These are phyloP conservation scores for Sideroxylon spinosum DNA, from an alignment of 179 eudicot species.

Conservation along the genomic window DNA sequence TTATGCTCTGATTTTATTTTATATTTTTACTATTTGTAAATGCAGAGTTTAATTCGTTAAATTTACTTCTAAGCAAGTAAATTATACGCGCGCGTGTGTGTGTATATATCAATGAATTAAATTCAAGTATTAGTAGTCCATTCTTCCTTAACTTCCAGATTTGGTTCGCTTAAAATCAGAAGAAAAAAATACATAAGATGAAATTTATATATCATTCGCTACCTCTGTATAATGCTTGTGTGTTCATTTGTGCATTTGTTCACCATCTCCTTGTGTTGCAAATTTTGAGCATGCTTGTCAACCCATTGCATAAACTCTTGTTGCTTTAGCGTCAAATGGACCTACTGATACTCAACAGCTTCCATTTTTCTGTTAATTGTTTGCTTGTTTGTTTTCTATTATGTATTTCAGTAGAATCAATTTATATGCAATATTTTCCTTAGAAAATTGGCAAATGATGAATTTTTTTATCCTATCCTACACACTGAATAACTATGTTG, in stretches of 20 bases:
- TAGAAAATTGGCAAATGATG: conserved; percentile 39
- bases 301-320: conserved; percentile 42
- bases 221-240: too few relatives aligned
- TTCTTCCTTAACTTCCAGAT: neutral
- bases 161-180: neutral
- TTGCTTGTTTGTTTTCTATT: neutral
- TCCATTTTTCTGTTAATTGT: neutral
- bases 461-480: conserved; percentile 31
- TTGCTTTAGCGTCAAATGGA: conserved; percentile 74
- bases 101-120: neutral
- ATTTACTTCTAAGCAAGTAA: neutral
- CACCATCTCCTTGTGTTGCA: conserved; percentile 49
- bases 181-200: too few relatives aligned
- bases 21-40: neutral
- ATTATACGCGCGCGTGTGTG: neutral
- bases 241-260: conserved; percentile 45
- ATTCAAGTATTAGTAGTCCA: too few relatives aligned
- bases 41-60: neutral
- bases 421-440: neutral
- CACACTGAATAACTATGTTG: conserved; percentile 55
- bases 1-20: neutral
- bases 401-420: neutral
- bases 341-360: conserved; percentile 31
- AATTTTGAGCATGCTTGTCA: conserved; percentile 42
- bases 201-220: too few relatives aligned